These are phyloP conservation scores for Colletotrichum lini DNA, from an alignment of 2,329 filamentous ascomycete genomes.

Conservation along the genomic window DNA sequence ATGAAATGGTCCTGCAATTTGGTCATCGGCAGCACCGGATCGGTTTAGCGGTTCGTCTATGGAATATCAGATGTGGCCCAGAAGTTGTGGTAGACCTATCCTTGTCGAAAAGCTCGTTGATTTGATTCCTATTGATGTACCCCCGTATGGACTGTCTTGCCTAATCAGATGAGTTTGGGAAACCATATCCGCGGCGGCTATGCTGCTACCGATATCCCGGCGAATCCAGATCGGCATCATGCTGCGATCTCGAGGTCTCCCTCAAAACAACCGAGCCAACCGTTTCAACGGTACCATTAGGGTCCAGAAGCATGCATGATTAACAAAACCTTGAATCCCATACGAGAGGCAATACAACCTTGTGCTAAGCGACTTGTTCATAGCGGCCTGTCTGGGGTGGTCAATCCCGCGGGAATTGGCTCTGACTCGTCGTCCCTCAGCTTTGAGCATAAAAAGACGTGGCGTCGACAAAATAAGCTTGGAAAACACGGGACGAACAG, in stretches of 20 bases:
- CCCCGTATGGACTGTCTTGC: background rate
- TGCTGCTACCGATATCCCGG: background rate
- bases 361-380: background rate
- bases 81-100: background rate
- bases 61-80: too few species aligned
- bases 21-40: background rate
- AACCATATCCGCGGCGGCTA: background rate
- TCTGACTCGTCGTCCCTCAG: background rate
- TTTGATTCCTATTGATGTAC: background rate
- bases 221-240: too few species aligned
- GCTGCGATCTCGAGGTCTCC: too few species aligned
- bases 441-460: background rate
- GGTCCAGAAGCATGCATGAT: background rate
- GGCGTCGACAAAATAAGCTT: background rate
- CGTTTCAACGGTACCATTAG: background rate
- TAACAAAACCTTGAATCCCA: background rate
- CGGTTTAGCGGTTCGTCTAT: too few species aligned
- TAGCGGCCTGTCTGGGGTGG: background rate
- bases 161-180: background rate
- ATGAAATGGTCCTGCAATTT: background rate
- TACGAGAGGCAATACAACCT: background rate
- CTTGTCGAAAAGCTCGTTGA: background rate
- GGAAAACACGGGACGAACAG: conserved; percentile 1
- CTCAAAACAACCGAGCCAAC: background rate
- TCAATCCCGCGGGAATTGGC: too few species aligned